Conservation (phyloP, 225 moss, liverwort and hornwort genomes). For the Pseudoscleropodium purum region DNA sequence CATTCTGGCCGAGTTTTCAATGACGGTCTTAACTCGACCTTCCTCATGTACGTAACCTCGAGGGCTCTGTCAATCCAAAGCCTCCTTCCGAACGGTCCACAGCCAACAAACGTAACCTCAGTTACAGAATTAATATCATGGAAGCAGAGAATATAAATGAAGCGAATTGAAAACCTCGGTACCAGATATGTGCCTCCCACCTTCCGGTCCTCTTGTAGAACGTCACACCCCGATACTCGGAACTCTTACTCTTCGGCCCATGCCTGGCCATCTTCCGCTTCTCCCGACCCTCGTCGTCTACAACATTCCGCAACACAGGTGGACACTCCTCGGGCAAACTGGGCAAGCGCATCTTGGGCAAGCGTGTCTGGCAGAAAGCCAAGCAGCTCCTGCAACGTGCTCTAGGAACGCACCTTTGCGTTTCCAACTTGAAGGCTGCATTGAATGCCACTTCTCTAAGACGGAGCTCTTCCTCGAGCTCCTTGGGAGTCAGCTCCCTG, state of each 20-base stretch:
- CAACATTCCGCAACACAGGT: neutral
- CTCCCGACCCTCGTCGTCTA: neutral
- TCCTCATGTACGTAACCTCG: neutral
- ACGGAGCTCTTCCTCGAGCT: neutral
- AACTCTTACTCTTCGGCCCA: conserved; percentile 25
- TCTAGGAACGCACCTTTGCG: neutral
- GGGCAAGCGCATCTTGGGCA: neutral
- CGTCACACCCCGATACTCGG: conserved; percentile 20
- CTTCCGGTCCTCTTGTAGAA: conserved; percentile 27
- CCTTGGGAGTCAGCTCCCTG: neutral
- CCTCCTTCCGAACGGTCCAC: neutral
- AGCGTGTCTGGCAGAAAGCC: neutral
- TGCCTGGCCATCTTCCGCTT: neutral
- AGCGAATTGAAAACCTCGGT: neutral
- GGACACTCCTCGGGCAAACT: neutral
- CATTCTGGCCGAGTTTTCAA: neutral
- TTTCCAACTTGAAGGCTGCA: neutral
- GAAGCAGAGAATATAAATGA: no score
- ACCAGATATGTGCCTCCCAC: conserved; percentile 66
- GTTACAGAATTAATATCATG: neutral
- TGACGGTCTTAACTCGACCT: neutral
- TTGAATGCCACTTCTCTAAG: neutral
- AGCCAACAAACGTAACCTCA: neutral
- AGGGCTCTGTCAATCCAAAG: neutral
- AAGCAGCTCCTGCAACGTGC: neutral